phyloP scores from a whole-genome alignment of 148 eudicot species.

The Rheum nobile region DNA sequence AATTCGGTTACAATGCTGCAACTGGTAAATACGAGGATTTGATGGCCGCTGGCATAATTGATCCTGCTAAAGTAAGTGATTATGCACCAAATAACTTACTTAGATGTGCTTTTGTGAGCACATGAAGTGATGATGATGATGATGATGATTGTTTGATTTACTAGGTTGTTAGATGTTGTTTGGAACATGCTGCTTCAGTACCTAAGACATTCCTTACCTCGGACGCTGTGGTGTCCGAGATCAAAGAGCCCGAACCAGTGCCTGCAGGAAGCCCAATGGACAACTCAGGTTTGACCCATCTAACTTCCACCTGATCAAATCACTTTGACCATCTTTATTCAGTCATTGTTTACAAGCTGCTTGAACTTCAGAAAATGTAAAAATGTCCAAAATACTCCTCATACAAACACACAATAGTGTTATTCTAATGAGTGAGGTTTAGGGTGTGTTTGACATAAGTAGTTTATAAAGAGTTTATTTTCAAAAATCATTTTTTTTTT shows the following conservation, averaged over 20 bases:
- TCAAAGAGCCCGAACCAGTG: slow-evolving; percentile 36
- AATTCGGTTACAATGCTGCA: slow-evolving; percentile 53
- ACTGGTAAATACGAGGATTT: slow-evolving; percentile 62
- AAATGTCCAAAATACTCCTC: neutral
- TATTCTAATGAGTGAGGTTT: too few relatives aligned
- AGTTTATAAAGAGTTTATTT: too few relatives aligned
- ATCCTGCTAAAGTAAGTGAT: slow-evolving; percentile 22
- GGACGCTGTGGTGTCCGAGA: slow-evolving; percentile 62
- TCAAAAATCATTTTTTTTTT: too few relatives aligned
- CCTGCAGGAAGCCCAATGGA: slow-evolving; percentile 46
- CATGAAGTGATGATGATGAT: neutral
- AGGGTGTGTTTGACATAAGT: too few relatives aligned
- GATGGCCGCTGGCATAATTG: slow-evolving; percentile 65
- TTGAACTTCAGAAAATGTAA: neutral
- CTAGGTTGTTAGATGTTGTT: slow-evolving; percentile 67
- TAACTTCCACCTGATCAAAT: neutral
- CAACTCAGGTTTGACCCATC: slow-evolving; percentile 33
- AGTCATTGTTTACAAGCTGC: neutral
- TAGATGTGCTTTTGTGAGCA: neutral
- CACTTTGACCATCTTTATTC: too few relatives aligned
- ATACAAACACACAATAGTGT: too few relatives aligned
- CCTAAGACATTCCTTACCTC: slow-evolving; percentile 60
- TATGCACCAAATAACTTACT: neutral
- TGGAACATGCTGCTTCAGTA: slow-evolving; percentile 66
- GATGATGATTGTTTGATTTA: neutral